Evolutionary conservation across 2,329 filamentous ascomycete species (phyloP).

Genomic region (Cladophialophora exuberans): DNA sequence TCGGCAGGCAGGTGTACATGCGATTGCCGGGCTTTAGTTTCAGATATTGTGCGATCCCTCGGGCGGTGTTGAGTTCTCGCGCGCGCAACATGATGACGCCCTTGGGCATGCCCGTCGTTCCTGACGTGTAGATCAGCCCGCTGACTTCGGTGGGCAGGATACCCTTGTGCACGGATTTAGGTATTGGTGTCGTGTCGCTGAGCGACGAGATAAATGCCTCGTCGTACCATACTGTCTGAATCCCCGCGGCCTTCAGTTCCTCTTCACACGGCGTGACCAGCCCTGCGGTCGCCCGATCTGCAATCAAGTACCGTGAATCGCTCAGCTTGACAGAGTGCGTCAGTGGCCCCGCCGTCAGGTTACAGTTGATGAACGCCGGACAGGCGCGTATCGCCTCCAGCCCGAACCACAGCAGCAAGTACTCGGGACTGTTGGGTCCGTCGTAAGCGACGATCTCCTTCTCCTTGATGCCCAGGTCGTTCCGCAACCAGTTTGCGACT

Average conservation of each 20-base stretch:
- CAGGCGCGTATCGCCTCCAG: conserved; percentile 68
- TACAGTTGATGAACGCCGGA: conserved; percentile 71
- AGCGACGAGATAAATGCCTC: conserved; percentile 50
- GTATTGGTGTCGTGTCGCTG: conserved; percentile 55
- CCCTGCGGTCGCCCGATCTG: conserved; percentile 60
- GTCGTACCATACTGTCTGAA: conserved; percentile 57
- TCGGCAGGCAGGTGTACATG: conserved; percentile 76
- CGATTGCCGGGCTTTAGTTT: conserved; percentile 51
- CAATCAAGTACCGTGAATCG: conserved; percentile 59
- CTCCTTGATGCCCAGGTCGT: conserved; percentile 58
- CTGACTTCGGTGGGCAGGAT: conserved; percentile 59
- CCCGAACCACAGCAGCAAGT: conserved; percentile 67
- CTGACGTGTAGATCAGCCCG: conserved; percentile 74
- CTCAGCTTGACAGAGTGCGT: conserved; percentile 67
- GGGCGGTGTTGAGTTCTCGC: conserved; percentile 28
- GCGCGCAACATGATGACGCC: conserved; percentile 50
- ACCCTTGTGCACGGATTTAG: conserved; percentile 57
- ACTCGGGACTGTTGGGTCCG: conserved; percentile 69
- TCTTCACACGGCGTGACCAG: conserved; percentile 49
- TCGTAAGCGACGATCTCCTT: conserved; percentile 68
- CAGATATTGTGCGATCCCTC: conserved; percentile 39
- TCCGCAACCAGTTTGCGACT: conserved; percentile 65
- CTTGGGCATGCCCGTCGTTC: conserved; percentile 77
- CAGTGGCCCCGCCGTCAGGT: conserved; percentile 62
- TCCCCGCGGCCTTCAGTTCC: conserved; percentile 59